A percentile compares a stretch with the other conserved stretches of the same genome.
Evolutionary conservation across 202 grass and related monocot species (phyloP).

Genomic region (Zizania palustris): DNA sequence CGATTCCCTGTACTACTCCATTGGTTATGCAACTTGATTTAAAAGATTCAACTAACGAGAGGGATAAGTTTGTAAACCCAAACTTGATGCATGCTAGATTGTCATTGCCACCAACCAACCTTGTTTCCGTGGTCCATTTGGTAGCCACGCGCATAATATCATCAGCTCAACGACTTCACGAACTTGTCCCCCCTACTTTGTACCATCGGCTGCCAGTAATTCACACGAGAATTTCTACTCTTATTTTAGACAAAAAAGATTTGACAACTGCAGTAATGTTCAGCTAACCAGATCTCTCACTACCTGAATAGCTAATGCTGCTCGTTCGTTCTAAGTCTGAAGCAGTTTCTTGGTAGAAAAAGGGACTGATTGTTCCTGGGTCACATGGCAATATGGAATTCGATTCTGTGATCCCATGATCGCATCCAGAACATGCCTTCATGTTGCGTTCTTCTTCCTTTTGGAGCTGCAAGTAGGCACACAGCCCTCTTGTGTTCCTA

Average conservation of each 20-base stretch:
- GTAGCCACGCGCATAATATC: slow-evolving; percentile 14
- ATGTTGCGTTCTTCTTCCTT: neutral
- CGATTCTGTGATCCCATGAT: neutral
- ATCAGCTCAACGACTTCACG: neutral
- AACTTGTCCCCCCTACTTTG: neutral
- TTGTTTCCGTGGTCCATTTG: slow-evolving; percentile 22
- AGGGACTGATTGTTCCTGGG: neutral
- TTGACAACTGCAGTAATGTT: neutral
- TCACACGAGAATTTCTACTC: neutral
- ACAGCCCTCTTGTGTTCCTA: neutral
- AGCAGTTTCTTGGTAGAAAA: neutral
- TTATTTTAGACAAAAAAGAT: neutral
- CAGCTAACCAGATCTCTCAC: neutral
- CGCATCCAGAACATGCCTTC: neutral
- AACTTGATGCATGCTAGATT: neutral
- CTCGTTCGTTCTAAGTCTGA: neutral
- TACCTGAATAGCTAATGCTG: neutral
- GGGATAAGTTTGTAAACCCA: neutral
- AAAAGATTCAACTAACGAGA: neutral
- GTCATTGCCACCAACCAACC: no score
- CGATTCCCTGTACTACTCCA: neutral
- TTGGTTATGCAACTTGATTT: neutral
- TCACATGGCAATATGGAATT: no score
- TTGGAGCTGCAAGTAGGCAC: neutral
- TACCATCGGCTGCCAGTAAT: neutral